phyloP scores from a whole-genome alignment of 495 filamentous ascomycete genomes.

The Trichoderma parareesei region DNA sequence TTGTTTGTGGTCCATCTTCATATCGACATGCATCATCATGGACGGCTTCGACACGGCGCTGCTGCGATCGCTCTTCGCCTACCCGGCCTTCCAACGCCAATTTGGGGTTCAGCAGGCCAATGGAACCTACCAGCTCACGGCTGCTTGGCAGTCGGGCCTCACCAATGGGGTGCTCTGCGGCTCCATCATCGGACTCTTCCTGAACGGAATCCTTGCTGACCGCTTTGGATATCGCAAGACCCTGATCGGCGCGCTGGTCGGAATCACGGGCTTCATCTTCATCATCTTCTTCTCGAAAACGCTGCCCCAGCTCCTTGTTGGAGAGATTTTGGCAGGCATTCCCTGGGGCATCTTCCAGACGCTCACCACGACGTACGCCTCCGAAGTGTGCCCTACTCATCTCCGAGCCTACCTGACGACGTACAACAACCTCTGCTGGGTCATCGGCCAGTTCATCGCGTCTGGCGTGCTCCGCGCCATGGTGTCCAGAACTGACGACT shows the following conservation, averaged over 20 bases:
- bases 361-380: conserved; percentile 39
- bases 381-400: conserved; percentile 53
- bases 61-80: conserved; percentile 27
- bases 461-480: conserved; percentile 38
- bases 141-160: conserved; percentile 45
- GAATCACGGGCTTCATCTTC: conserved; percentile 41
- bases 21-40: conserved; percentile 36
- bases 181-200: conserved; percentile 55
- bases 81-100: conserved; percentile 26
- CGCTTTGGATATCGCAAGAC: conserved; percentile 47
- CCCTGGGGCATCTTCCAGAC: conserved; percentile 54
- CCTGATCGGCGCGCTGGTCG: conserved; percentile 26
- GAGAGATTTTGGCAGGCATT: conserved; percentile 58
- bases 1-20: conserved; percentile 31
- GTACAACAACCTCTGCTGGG: conserved; percentile 64
- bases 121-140: conserved; percentile 49
- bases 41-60: conserved; percentile 35
- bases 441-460: conserved; percentile 46
- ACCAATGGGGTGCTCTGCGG: conserved; percentile 52
- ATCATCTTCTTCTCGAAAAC: conserved; percentile 51
- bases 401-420: conserved; percentile 54
- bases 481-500: conserved; percentile 27
- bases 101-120: conserved; percentile 26
- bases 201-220: conserved; percentile 56
- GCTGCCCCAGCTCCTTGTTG: conserved; percentile 50